These are phyloP conservation scores for Rhizophagus clarus DNA, from an alignment of 192 early-diverging fungal genomes.

Conservation along the genomic window DNA sequence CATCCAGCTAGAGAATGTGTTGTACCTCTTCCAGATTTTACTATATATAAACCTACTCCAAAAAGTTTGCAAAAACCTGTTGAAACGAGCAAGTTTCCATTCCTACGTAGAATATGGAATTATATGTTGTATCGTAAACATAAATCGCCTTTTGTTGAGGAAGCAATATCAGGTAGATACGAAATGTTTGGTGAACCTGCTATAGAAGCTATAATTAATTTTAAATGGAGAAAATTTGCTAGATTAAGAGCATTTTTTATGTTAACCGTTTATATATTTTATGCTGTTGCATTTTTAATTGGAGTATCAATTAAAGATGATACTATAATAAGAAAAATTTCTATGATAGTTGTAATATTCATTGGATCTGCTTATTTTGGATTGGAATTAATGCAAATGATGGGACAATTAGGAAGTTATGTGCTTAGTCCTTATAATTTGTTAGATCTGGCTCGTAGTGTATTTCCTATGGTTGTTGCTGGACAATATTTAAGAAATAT, in stretches of 20 bases:
- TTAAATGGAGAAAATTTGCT: slow-evolving; percentile 32
- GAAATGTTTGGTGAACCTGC: slow-evolving; percentile 29
- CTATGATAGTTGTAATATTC: not conserved
- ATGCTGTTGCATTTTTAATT: not conserved
- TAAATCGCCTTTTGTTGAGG: slow-evolving; percentile 11
- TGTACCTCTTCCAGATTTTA: slow-evolving; percentile 13
- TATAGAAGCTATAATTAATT: slow-evolving; percentile 31
- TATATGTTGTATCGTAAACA: not conserved
- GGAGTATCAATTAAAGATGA: not conserved
- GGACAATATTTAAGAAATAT: not conserved
- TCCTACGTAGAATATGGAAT: not conserved
- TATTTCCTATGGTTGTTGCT: slow-evolving; percentile 18
- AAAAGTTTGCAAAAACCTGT: not conserved
- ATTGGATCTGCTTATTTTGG: not conserved
- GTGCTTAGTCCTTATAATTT: not conserved
- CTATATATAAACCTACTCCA: slow-evolving; percentile 6
- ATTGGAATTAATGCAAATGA: slow-evolving; percentile 13
- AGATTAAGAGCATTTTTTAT: not conserved
- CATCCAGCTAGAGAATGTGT: slow-evolving; percentile 21
- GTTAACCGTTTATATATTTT: not conserved
- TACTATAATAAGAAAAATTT: not conserved
- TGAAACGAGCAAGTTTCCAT: not conserved
- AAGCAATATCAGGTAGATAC: slow-evolving; percentile 3
- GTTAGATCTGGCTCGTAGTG: slow-evolving; percentile 7
- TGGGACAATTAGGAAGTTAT: not conserved